Evolutionary conservation across 495 filamentous ascomycete species (phyloP).

Genomic region (Astrothelium macrocarpum): DNA sequence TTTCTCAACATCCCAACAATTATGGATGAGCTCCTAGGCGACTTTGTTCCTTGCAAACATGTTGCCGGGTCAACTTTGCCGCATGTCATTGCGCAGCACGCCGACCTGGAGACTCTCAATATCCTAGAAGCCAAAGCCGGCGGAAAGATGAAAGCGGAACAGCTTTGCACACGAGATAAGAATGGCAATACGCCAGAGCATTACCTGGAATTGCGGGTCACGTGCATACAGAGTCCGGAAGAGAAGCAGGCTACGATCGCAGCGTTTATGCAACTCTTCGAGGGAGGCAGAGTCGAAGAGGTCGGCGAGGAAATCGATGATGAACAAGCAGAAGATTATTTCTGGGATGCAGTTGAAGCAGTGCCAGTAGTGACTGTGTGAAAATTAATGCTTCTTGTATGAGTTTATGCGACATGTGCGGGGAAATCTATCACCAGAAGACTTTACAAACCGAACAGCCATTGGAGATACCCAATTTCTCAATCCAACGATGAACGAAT

Average conservation of each 20-base stretch:
- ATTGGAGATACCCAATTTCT: too few species aligned
- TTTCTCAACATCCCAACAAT: background rate
- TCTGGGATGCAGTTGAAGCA: background rate
- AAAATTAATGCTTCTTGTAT: too few species aligned
- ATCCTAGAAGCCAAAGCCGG: background rate
- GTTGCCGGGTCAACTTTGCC: background rate
- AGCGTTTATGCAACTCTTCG: background rate
- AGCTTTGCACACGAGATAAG: background rate
- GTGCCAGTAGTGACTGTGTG: background rate
- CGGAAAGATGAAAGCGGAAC: background rate
- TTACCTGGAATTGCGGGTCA: background rate
- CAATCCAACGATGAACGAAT: too few species aligned
- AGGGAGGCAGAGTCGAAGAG: background rate
- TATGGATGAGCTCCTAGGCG: background rate
- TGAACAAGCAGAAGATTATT: background rate
- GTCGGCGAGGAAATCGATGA: background rate
- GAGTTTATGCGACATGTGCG: too few species aligned
- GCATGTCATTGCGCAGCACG: background rate
- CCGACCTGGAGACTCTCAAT: background rate
- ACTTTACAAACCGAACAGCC: too few species aligned
- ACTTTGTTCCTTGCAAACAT: slow-evolving; percentile 5
- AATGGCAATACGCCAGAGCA: slow-evolving; percentile 1
- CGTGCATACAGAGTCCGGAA: background rate
- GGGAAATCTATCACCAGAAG: too few species aligned
- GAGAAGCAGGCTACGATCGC: background rate